These are phyloP conservation scores for Lasiosphaeris hirsuta DNA, from an alignment of 495 filamentous ascomycete species.

Conservation along the genomic window DNA sequence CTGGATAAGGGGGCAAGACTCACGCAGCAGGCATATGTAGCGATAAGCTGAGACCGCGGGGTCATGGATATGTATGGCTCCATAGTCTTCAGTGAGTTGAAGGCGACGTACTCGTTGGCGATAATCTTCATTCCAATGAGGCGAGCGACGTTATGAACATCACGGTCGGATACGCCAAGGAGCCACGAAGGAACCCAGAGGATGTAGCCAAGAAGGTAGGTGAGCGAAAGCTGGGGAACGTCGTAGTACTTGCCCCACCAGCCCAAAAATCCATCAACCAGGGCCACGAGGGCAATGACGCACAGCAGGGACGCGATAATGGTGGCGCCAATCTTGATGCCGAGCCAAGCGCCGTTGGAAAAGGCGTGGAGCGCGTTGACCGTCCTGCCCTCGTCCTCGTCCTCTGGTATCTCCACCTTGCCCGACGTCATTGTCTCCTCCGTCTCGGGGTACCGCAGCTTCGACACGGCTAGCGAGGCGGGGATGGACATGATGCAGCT, in stretches of 20 bases:
- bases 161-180: constrained; percentile 71
- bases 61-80: constrained; percentile 56
- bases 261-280: constrained; percentile 72
- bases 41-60: constrained; percentile 70
- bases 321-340: constrained; percentile 85
- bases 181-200: constrained; percentile 84
- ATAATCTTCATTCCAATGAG: constrained; percentile 84
- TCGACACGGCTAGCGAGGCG: constrained; percentile 74
- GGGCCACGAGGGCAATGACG: constrained; percentile 75
- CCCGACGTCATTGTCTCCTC: constrained; percentile 82
- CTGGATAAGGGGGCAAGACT: constrained; percentile 39
- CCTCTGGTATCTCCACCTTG: constrained; percentile 70
- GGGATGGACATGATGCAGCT: constrained; percentile 92
- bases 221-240: constrained; percentile 67
- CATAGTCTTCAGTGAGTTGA: constrained; percentile 57
- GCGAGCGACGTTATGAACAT: constrained; percentile 69
- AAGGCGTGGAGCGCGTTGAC: constrained; percentile 83
- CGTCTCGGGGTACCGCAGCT: constrained; percentile 83
- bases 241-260: constrained; percentile 89
- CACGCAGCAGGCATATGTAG: constrained; percentile 84
- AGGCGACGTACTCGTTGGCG: constrained; percentile 68
- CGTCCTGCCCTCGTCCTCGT: constrained; percentile 61
- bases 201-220: constrained; percentile 77
- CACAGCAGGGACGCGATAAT: constrained; percentile 75
- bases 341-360: constrained; percentile 81